Evolutionary conservation across 2,329 filamentous ascomycete species (phyloP).

Genomic region (Cercospora nicotianae): DNA sequence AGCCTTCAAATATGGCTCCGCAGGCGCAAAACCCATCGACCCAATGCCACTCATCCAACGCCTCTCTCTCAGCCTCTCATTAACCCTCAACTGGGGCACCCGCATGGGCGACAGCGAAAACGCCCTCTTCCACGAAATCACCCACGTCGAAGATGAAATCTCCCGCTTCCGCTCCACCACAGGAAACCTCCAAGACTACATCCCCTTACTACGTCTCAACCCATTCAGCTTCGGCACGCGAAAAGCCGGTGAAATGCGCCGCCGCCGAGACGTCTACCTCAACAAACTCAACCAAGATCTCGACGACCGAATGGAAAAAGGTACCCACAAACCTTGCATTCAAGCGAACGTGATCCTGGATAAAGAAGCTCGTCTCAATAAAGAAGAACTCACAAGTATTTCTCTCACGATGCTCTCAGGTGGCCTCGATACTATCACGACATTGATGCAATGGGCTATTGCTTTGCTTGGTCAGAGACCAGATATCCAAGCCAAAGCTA

Average conservation of each 20-base stretch:
- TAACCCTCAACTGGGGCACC: conserved; percentile 67
- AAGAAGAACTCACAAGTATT: conserved; percentile 64
- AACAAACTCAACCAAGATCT: conserved; percentile 58
- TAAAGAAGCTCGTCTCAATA: conserved; percentile 62
- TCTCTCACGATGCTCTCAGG: conserved; percentile 68
- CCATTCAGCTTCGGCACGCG: conserved; percentile 61
- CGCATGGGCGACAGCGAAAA: conserved; percentile 61
- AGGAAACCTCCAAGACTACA: conserved; percentile 62
- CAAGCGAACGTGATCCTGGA: conserved; percentile 67
- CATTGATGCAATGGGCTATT: conserved; percentile 65
- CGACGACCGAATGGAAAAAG: conserved; percentile 61
- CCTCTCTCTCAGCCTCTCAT: conserved; percentile 60
- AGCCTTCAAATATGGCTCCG: conserved; percentile 58
- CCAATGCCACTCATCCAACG: conserved; percentile 69
- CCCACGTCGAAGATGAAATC: conserved; percentile 62
- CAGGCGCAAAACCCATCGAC: conserved; percentile 57
- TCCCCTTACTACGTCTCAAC: conserved; percentile 60
- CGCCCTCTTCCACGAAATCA: conserved; percentile 62
- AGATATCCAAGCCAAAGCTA: conserved; percentile 63
- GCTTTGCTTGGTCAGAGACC: conserved; percentile 59
- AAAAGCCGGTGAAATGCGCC: conserved; percentile 61
- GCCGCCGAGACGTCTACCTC: conserved; percentile 61
- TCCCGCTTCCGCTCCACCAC: conserved; percentile 61
- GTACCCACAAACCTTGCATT: conserved; percentile 63
- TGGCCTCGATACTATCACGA: conserved; percentile 66